Conservation (phyloP, 306 rosid genomes). For the Astragalus membranaceus region DNA sequence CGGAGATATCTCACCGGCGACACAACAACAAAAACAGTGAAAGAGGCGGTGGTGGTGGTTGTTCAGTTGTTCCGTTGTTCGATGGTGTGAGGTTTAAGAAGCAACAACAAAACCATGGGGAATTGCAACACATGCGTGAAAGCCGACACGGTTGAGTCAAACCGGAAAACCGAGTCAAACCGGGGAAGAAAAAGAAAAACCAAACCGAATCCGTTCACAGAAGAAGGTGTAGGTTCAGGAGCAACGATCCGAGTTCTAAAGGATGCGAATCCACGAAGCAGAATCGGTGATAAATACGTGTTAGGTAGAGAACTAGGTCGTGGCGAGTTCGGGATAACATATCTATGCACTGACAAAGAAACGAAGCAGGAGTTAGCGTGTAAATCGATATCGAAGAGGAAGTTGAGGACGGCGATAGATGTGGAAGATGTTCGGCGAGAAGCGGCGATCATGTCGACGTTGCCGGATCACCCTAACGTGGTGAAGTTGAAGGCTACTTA, state of each 20-base stretch:
- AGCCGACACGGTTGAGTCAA: constrained; percentile 30
- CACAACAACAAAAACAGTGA: no score
- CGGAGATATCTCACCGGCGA: constrained; percentile 11
- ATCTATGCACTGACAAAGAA: constrained; percentile 84
- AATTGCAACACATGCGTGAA: constrained; percentile 70
- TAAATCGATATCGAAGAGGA: constrained; percentile 89
- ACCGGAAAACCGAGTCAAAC: not conserved
- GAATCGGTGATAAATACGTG: constrained; percentile 80
- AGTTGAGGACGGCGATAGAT: constrained; percentile 78
- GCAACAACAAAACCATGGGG: constrained; percentile 39
- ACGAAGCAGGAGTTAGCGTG: constrained; percentile 81
- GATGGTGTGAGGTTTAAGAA: not conserved
- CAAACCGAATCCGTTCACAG: constrained; percentile 48
- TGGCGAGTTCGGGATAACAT: constrained; percentile 96
- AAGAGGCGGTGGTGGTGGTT: not conserved
- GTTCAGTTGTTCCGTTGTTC: not conserved
- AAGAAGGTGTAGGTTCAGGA: constrained; percentile 32
- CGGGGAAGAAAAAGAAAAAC: constrained; percentile 31
- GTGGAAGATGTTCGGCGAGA: constrained; percentile 78
- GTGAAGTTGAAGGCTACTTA: constrained; percentile 68
- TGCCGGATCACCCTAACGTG: constrained; percentile 74
- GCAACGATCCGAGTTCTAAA: constrained; percentile 85
- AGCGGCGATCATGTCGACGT: constrained; percentile 76
- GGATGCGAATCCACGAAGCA: constrained; percentile 59
- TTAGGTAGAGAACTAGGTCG: constrained; percentile 93